A percentile compares a stretch with the other conserved stretches of the same genome.
phyloP scores from a whole-genome alignment of 108 stramenopile species.

The Skeletonema costatum region DNA sequence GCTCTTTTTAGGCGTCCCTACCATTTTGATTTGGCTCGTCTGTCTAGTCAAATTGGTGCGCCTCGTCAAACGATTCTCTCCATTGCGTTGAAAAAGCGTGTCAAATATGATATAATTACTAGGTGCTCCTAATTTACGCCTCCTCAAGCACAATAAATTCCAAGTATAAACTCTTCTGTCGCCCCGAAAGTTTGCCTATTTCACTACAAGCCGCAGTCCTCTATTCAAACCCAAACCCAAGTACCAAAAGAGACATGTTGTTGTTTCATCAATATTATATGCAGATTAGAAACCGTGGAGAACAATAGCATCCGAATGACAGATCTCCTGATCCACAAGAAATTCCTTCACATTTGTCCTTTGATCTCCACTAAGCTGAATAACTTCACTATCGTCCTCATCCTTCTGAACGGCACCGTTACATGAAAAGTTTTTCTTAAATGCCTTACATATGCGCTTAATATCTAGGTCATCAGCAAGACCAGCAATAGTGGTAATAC shows the following conservation, averaged over 20 bases:
- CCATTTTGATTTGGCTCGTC: not conserved
- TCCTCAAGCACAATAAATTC: too few species aligned
- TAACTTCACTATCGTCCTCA: slow-evolving; percentile 93
- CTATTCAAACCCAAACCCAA: too few species aligned
- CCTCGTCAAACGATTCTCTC: too few species aligned
- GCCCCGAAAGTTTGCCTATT: too few species aligned
- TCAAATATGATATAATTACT: too few species aligned
- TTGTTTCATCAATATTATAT: too few species aligned
- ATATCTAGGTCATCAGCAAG: slow-evolving; percentile 98
- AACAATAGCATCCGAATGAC: slow-evolving; percentile 79
- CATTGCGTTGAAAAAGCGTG: too few species aligned
- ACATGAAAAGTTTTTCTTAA: slow-evolving; percentile 98
- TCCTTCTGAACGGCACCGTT: slow-evolving; percentile 98
- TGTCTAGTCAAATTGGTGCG: too few species aligned
- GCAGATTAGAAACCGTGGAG: slow-evolving; percentile 86
- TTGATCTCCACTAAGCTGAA: slow-evolving; percentile 98
- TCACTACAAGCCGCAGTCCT: too few species aligned
- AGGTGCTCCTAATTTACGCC: too few species aligned
- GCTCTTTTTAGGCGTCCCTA: not conserved
- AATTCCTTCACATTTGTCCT: slow-evolving; percentile 96
- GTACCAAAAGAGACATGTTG: too few species aligned
- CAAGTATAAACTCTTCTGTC: too few species aligned
- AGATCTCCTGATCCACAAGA: slow-evolving; percentile 96
- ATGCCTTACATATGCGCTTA: slow-evolving; percentile 97
- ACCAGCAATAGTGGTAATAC: slow-evolving; percentile 98